Conservation (phyloP, 257 asterid genomes). For the Solanum dulcamara region DNA sequence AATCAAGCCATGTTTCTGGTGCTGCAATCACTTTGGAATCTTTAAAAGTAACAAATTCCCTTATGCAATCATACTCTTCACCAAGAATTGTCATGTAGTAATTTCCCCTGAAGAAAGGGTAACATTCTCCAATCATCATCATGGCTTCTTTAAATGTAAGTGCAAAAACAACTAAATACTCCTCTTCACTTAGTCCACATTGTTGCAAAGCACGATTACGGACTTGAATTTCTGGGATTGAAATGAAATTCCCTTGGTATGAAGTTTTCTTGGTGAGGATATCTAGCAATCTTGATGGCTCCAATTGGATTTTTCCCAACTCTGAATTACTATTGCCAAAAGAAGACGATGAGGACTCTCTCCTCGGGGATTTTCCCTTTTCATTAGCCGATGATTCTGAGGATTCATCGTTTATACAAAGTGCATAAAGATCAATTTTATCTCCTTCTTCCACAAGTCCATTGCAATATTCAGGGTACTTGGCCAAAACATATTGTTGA, state of each 20-base stretch:
- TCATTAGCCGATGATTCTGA: slow-evolving; percentile 26
- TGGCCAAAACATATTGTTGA: slow-evolving; percentile 62
- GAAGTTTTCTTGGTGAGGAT: slow-evolving; percentile 42
- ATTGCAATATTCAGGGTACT: slow-evolving; percentile 64
- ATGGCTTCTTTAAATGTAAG: slow-evolving; percentile 37
- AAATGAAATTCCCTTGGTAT: slow-evolving; percentile 43
- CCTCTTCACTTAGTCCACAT: slow-evolving; percentile 56
- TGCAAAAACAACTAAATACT: slow-evolving; percentile 42
- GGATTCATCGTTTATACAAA: slow-evolving; percentile 45
- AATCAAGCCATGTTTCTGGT: slow-evolving; percentile 62
- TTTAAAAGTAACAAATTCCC: slow-evolving; percentile 28
- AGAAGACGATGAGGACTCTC: slow-evolving; percentile 18
- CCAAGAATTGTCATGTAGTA: slow-evolving; percentile 54
- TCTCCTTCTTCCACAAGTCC: slow-evolving; percentile 72
- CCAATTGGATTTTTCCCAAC: slow-evolving; percentile 32
- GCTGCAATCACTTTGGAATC: slow-evolving; percentile 56
- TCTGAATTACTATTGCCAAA: slow-evolving; percentile 34
- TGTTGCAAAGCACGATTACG: slow-evolving; percentile 50
- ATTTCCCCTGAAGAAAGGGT: slow-evolving; percentile 70
- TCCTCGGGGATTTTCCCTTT: slow-evolving; percentile 36
- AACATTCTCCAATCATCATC: slow-evolving; percentile 60
- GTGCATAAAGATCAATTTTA: slow-evolving; percentile 55
- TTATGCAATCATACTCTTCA: slow-evolving; percentile 31
- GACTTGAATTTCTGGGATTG: slow-evolving; percentile 75
- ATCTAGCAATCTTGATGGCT: slow-evolving; percentile 55